Percentiles rank a stretch among this genome's conserved stretches.
phyloP scores from a whole-genome alignment of 768 basidiomycete species.

The Hirschioporus abietinus region DNA sequence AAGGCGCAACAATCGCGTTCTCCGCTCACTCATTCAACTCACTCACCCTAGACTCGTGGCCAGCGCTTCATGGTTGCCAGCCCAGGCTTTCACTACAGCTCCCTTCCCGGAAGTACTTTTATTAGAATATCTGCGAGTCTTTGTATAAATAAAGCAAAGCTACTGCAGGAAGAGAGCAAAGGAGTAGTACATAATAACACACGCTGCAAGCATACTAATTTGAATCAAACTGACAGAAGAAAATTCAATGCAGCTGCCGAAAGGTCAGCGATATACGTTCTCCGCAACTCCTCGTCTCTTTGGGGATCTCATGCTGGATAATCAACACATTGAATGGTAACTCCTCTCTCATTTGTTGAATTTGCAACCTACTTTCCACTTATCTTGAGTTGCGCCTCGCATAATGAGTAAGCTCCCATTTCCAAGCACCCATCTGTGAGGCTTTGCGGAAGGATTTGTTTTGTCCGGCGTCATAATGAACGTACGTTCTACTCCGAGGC shows the following conservation, averaged over 20 bases:
- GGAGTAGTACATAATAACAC: no score
- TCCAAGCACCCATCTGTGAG: conserved; percentile 25
- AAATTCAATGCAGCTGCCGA: conserved; percentile 23
- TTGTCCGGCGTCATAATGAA: conserved; percentile 27
- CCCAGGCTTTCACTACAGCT: no score
- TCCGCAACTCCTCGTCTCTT: conserved; percentile 26
- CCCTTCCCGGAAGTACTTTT: no score
- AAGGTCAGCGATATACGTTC: conserved; percentile 36
- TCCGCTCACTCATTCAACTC: no score
- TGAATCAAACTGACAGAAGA: no score
- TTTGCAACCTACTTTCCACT: conserved; percentile 32
- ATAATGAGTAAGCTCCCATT: conserved; percentile 37
- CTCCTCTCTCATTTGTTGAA: neutral
- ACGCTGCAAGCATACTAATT: no score
- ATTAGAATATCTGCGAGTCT: no score
- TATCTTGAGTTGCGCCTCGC: conserved; percentile 36
- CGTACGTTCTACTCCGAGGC: conserved; percentile 32
- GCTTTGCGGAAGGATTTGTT: conserved; percentile 10
- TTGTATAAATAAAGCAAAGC: no score
- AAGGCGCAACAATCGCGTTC: no score
- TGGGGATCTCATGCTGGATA: conserved; percentile 30
- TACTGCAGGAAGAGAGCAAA: no score
- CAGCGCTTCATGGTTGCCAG: no score
- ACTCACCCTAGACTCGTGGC: no score
- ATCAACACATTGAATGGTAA: neutral